Conservation (phyloP, 2,329 filamentous ascomycete species). For the Aureobasidium musti region DNA sequence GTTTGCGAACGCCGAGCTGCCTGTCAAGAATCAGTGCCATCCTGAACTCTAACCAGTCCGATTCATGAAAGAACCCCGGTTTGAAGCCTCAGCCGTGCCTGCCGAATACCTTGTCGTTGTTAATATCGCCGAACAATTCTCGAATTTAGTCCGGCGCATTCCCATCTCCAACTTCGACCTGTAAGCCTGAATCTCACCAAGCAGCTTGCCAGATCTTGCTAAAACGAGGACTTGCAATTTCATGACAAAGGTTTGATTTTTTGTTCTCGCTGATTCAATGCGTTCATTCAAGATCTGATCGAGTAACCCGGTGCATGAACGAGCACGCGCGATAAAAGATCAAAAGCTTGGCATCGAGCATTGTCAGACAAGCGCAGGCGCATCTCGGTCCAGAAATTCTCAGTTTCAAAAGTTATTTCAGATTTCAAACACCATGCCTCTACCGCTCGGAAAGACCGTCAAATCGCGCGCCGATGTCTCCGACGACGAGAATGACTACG, state of each 20-base stretch:
- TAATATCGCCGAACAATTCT: neutral
- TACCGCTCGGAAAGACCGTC: constrained; percentile 33
- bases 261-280: neutral
- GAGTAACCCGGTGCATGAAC: neutral
- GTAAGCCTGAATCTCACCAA: neutral
- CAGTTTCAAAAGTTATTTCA: neutral
- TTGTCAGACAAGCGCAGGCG: neutral
- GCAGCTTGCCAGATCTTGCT: too few species aligned
- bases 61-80: neutral
- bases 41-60: constrained; percentile 8
- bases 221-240: too few species aligned
- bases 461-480: constrained; percentile 30
- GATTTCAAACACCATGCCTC: constrained; percentile 27
- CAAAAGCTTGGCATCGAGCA: constrained; percentile 5
- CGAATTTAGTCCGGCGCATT: constrained; percentile 10
- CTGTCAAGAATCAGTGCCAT: constrained; percentile 8
- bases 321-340: neutral
- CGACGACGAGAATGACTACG: constrained; percentile 30
- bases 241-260: neutral
- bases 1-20: neutral
- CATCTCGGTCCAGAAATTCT: constrained; percentile 22
- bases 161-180: neutral
- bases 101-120: neutral
- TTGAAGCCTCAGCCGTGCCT: neutral
- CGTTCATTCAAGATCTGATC: neutral